These are phyloP conservation scores for Pyrenophora seminiperda DNA, from an alignment of 2,329 filamentous ascomycete species.

Conservation along the genomic window DNA sequence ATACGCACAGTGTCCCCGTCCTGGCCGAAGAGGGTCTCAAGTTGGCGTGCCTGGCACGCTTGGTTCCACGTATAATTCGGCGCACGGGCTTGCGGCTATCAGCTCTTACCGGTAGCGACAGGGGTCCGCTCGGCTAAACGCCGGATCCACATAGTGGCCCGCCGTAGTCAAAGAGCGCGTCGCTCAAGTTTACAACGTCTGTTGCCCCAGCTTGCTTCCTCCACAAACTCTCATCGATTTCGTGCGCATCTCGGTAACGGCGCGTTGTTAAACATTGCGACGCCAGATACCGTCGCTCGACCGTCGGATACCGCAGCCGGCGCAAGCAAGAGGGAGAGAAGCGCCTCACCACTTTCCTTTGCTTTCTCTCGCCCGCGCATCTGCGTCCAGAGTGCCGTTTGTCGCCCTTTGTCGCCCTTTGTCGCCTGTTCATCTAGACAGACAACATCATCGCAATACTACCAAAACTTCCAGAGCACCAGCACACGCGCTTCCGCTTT, in stretches of 20 bases:
- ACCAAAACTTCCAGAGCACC: constrained; percentile 18
- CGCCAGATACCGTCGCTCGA: neutral
- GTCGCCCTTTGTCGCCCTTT: constrained; percentile 16
- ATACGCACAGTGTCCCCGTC: neutral
- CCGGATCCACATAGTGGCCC: constrained; percentile 28
- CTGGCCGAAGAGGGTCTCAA: neutral
- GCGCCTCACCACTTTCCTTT: constrained; percentile 5
- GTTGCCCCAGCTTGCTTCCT: constrained; percentile 2
- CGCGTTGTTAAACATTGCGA: constrained; percentile 11
- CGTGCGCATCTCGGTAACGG: constrained; percentile 11
- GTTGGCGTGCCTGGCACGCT: neutral
- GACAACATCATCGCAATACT: constrained; percentile 29
- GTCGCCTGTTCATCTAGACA: too few species aligned
- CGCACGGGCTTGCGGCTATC: constrained; percentile 20
- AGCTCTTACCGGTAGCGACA: too few species aligned
- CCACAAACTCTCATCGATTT: constrained; percentile 11
- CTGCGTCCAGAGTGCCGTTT: constrained; percentile 18
- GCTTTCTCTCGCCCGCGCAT: constrained; percentile 20
- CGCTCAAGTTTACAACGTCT: neutral
- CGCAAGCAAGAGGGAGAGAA: constrained; percentile 3
- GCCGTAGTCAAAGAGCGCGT: constrained; percentile 14
- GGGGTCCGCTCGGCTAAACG: constrained; percentile 26
- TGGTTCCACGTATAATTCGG: constrained; percentile 32
- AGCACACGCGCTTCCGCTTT: constrained; percentile 25
- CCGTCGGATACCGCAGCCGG: constrained; percentile 6